Evolutionary conservation across 2,329 filamentous ascomycete genomes (phyloP).

Genomic region (Ophiostoma montium): DNA sequence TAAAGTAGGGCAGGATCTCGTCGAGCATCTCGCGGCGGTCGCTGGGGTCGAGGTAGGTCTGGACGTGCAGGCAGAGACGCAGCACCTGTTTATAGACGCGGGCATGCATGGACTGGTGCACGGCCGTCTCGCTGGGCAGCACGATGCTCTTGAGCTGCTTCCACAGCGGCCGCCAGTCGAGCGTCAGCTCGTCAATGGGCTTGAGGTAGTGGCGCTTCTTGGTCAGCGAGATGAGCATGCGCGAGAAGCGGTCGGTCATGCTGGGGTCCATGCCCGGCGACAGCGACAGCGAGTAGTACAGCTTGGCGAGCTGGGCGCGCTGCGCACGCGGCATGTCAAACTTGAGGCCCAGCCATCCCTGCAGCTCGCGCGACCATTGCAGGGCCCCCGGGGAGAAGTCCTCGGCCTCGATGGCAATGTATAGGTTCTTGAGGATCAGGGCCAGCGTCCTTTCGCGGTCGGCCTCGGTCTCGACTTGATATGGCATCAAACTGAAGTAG

Average conservation of each 20-base stretch:
- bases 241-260: slow-evolving; percentile 79
- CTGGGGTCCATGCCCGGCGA: slow-evolving; percentile 75
- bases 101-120: slow-evolving; percentile 41
- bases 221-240: slow-evolving; percentile 93
- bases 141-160: slow-evolving; percentile 86
- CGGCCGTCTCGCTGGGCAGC: slow-evolving; percentile 67
- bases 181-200: slow-evolving; percentile 71
- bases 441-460: slow-evolving; percentile 66
- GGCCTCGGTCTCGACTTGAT: slow-evolving; percentile 66
- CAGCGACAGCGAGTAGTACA: slow-evolving; percentile 89
- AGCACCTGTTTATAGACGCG: slow-evolving; percentile 53
- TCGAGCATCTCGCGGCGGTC: slow-evolving; percentile 72
- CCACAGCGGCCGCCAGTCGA: slow-evolving; percentile 91
- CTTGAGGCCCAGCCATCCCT: slow-evolving; percentile 90
- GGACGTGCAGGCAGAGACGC: slow-evolving; percentile 80
- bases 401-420: slow-evolving; percentile 78
- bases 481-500: slow-evolving; percentile 83
- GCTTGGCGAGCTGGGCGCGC: slow-evolving; percentile 67
- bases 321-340: slow-evolving; percentile 86
- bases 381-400: slow-evolving; percentile 89
- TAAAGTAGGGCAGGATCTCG: slow-evolving; percentile 76
- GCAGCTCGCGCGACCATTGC: slow-evolving; percentile 93
- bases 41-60: slow-evolving; percentile 81
- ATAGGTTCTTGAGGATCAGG: slow-evolving; percentile 86
- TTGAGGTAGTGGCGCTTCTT: slow-evolving; percentile 94